Evolutionary conservation across 1,284 basidiomycete genomes (phyloP).

Genomic region (Phenoliferia sp.): DNA sequence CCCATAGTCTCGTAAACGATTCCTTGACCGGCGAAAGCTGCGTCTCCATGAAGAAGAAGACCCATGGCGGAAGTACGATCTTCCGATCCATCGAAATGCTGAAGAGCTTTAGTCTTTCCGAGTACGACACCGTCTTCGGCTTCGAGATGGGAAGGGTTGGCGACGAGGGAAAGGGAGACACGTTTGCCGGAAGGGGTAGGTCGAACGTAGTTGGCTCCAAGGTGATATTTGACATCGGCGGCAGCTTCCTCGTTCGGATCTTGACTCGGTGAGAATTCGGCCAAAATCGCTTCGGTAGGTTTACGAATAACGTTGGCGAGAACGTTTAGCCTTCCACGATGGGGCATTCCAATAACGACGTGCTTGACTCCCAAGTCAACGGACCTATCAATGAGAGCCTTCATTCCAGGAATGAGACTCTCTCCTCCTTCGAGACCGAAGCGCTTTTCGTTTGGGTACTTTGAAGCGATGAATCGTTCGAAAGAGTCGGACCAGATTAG

Average conservation of each 20-base stretch:
- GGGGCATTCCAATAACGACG: constrained; percentile 98
- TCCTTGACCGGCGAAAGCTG: constrained; percentile 97
- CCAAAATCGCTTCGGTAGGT: constrained; percentile 95
- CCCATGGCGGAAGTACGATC: constrained; percentile 80
- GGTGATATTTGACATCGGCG: constrained; percentile 97
- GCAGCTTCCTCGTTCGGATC: constrained; percentile 70
- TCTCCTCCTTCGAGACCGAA: constrained; percentile 99
- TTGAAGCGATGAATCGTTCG: constrained; percentile 96
- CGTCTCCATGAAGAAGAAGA: constrained; percentile 94
- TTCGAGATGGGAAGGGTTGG: constrained; percentile 97
- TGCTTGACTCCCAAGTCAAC: constrained; percentile 94
- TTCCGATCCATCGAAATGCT: constrained; percentile 82
- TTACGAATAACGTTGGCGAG: constrained; percentile 98
- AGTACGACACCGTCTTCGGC: constrained; percentile 96
- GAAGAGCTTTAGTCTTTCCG: constrained; percentile 93
- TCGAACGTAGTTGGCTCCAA: constrained; percentile 97
- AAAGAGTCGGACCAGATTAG: constrained; percentile 99
- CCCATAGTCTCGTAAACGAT: constrained; percentile 99
- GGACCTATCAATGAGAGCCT: constrained; percentile 95
- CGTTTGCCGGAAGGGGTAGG: constrained; percentile 98
- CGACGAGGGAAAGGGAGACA: constrained; percentile 93
- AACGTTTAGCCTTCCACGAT: constrained; percentile 96
- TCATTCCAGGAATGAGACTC: constrained; percentile 97
- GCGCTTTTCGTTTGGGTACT: constrained; percentile 99
- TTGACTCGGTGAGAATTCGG: constrained; percentile 82